Evolutionary conservation across 441 rosid genomes (phyloP), one percentile per base, ranked within the genome.

Genomic region (Populus hybrid): DNA sequence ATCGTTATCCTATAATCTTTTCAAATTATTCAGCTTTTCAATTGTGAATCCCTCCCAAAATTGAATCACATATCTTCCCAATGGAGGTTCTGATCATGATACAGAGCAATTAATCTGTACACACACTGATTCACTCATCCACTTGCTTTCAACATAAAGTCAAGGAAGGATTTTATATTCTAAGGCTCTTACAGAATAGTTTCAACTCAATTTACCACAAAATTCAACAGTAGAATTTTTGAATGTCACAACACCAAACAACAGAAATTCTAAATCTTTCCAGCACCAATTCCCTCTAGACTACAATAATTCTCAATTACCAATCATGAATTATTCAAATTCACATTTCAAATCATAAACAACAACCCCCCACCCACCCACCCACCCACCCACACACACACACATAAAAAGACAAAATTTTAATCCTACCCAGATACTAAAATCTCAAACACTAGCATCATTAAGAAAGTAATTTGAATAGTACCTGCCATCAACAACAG

Each of bases 401-500:
- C 63, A 26, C 64, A 71, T 42, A 6, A 42, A 32, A 46, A n/a
- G 14, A 40, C 20, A 36, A 36, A 8, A 71, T 28, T 21, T 10
- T 14, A 36, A 69, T 21, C 72, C 14, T 10, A 21, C 3, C 16
- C 40, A 36, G 30, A 18, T 71, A 16, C 74, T 71, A 14, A 26
- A 16, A 11, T 71, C 74, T 28, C 24, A 69, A 53, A 32, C 42
- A 23, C 7, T 16, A 69, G 35, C 59, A 69, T 30, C 7, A 53
- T 23, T 12, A 7, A 23, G 14, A 23, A 16, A 26, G 8, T n/a
- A 28, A 46, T 10, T 57, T 16, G 61, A 40, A 24, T 10, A 11
- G 2, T 35, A 90, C 97, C 98, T 90, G 76, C 99, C 96, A 77
- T 90, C 88, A 80, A 85, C 87, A 57, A 90, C 72, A 68, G 99